Base-by-base conservation (phyloP, 208 protist species). In the Leishmania braziliensis region DNA sequence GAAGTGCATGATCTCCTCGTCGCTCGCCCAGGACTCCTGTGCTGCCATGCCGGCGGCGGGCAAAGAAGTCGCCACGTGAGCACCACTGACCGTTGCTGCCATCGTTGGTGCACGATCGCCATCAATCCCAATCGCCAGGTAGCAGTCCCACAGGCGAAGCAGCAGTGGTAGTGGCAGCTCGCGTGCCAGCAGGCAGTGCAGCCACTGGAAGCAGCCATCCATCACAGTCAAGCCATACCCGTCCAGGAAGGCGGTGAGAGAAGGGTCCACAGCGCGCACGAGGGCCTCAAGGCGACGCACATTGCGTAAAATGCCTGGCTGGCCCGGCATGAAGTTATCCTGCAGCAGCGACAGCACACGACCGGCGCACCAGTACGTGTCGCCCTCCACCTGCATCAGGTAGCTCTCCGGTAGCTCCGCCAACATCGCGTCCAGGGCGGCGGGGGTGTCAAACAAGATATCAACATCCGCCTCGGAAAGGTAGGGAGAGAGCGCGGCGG, bases 171-270 rank as follows among this genome's bases (percentile, higher is more conserved):
- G 62, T 43, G 95, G 89, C 56, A 98, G 71, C 86, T 99, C 96
- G 43, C 98, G 88, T 70, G 94, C 81, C 18, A 99, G 86, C 20
- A 99, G 54, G 89, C 97, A 99, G 82, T 98, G 96, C 58, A 98
- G 77, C 95, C 97, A 99, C 76, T 95, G 92, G 82, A 97, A 98
- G 82, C 95, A 96, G 51, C 89, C 95, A 56, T 97, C 90, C 70
- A 93, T 87, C 65, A 98, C 89, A 0, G 86, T 76, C 54, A 97
- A 75, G 14, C 88, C 86, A 48, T 89, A 53, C 10, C 78, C 78
- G 48, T 80, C 78, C 8, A 92, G 51, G 43, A 89, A 80, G 33
- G n/a, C 20, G 5, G 77, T 39, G 26, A 91, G 73, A 33, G 75
- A 75, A 0, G 79, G 72, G 60, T 78, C 78, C 5, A 86, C 83